Base-by-base conservation (phyloP, 306 rosid species). In the Sicyos baderoa region DNA sequence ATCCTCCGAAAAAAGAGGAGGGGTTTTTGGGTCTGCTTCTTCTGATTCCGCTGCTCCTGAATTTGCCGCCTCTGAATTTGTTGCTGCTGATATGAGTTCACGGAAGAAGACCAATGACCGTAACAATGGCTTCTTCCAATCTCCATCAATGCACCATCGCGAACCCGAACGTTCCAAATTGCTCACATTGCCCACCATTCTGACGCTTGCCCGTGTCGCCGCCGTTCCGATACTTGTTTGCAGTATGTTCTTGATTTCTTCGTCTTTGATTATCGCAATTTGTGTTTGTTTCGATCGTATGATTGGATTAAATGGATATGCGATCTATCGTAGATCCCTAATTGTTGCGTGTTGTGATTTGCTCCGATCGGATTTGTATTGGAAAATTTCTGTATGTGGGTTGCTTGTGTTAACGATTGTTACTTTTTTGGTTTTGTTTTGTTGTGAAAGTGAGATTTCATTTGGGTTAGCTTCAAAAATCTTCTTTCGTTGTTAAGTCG, bases 121-220 rank as follows among this genome's bases (percentile, higher is more conserved):
- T 48, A 32, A 37, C 35, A 13, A 53, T 42, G 84, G 72, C 19
- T 76, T 77, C 76, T 84, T 72, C 44, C 79, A 81, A 42, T 40
- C 72, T 44, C 75, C 82, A 4, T 75, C 79, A 45, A 78, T 70
- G 44, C 79, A 69, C 0, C 75, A 62, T 23, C 69, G 16, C 1
- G 71, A 73, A 5, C 62, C 65, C 6, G 73, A 82, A 15, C 72
- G 85, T 78, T 72, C 90, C 54, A 88, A 90, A 71, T 74, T 94
- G 64, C 97, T 94, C 35, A 94, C 99, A 0, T 51, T 94, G 76
- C 99, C 99, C 4, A 94, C 99, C 55, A 79, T 90, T 58, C 75
- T 94, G 35, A 94, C 99, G 16, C 92, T 94, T 1, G 96, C 83
- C 61, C 99, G 97, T 18, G 99, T 94, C 54, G 99, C 95, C 5